Evolutionary conservation across 371 early-diverging fungal species (phyloP).

Genomic region (Saksenaea oblongispora): DNA sequence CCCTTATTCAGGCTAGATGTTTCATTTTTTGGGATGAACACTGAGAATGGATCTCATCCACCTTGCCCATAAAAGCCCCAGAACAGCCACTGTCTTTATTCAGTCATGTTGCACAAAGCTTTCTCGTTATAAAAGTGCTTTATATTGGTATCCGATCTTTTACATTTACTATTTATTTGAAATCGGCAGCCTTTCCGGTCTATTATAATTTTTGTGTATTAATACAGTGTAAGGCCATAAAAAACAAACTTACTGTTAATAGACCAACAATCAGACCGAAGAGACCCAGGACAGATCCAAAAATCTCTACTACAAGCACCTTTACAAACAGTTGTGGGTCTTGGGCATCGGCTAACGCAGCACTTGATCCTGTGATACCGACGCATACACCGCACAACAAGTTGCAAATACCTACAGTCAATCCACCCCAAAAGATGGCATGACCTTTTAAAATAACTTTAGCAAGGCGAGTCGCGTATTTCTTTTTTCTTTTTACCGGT

Average conservation of each 20-base stretch:
- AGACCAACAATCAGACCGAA: conserved; percentile 93
- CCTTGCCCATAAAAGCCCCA: neutral
- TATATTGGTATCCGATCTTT: neutral
- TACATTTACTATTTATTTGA: conserved; percentile 31
- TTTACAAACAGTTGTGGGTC: conserved; percentile 94
- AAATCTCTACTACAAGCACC: conserved; percentile 96
- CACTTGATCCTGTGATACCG: conserved; percentile 93
- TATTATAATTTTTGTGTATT: conserved; percentile 16
- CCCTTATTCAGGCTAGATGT: no score
- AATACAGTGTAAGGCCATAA: neutral
- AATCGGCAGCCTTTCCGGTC: conserved; percentile 61
- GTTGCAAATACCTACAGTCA: conserved; percentile 94
- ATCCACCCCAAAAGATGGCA: conserved; percentile 95
- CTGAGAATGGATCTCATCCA: no score
- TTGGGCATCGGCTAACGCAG: conserved; percentile 96
- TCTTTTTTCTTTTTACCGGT: conserved; percentile 41
- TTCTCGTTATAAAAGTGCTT: neutral
- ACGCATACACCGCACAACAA: conserved; percentile 93
- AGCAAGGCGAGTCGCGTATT: neutral
- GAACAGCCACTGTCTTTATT: neutral
- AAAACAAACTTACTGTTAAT: conserved; percentile 55
- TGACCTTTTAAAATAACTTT: conserved; percentile 58
- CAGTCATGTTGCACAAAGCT: neutral
- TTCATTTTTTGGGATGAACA: no score
- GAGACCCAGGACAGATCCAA: conserved; percentile 94